A percentile compares a stretch with the other conserved stretches of the same genome.
These are phyloP conservation scores for Colletotrichum ledebouriae DNA, from an alignment of 2,329 filamentous ascomycete genomes.

Conservation along the genomic window DNA sequence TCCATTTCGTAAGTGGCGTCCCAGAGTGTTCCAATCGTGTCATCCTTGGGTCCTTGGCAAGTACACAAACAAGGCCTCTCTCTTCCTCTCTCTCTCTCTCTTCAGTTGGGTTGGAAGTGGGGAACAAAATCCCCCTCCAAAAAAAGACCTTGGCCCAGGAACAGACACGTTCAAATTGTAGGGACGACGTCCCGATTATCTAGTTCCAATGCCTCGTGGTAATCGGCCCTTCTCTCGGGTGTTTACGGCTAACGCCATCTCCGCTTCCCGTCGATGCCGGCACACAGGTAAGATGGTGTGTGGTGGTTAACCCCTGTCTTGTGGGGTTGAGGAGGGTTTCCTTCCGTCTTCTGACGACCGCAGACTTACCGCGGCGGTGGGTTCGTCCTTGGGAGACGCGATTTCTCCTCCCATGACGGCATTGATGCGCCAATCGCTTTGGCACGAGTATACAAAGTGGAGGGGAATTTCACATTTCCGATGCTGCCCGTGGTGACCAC, in stretches of 20 bases:
- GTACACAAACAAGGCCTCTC: not conserved
- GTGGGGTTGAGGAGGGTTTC: slow-evolving; percentile 1
- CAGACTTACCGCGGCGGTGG: no score
- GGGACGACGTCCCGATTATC: slow-evolving; percentile 41
- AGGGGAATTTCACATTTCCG: no score
- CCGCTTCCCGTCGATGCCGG: slow-evolving; percentile 33
- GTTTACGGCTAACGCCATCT: slow-evolving; percentile 31
- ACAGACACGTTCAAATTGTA: not conserved
- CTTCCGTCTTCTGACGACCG: slow-evolving; percentile 3
- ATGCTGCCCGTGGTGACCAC: no score
- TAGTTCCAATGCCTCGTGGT: slow-evolving; percentile 32
- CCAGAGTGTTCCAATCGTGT: not conserved
- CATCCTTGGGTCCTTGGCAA: not conserved
- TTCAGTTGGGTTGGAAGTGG: not conserved
- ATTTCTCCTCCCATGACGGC: no score
- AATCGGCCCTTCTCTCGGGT: slow-evolving; percentile 42
- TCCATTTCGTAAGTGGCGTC: slow-evolving; percentile 10
- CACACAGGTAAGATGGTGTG: slow-evolving; percentile 4
- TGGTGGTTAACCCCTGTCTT: slow-evolving; percentile 19
- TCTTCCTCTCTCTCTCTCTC: no score
- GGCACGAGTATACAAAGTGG: no score
- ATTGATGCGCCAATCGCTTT: no score
- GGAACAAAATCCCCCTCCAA: not conserved
- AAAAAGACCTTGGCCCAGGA: not conserved
- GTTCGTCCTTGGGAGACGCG: no score